These are phyloP conservation scores for Auriscalpium microsporum DNA, from an alignment of 768 basidiomycete genomes.

Conservation along the genomic window DNA sequence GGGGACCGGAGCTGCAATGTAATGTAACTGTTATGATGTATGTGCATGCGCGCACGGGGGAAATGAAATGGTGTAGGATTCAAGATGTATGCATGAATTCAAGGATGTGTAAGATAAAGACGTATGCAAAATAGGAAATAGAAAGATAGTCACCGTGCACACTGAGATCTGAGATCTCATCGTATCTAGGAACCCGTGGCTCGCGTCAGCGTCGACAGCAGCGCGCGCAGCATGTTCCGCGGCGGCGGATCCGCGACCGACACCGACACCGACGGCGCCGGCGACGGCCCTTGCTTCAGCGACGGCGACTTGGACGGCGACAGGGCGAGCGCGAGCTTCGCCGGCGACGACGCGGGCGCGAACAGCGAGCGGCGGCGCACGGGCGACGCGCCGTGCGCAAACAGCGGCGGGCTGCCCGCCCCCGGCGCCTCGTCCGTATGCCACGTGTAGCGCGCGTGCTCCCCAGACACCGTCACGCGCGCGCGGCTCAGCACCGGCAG, in stretches of 20 bases:
- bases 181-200: too few relatives aligned
- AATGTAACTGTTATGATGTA: background rate
- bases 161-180: too few relatives aligned
- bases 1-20: too few relatives aligned
- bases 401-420: too few relatives aligned
- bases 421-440: background rate
- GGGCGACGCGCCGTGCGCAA: background rate
- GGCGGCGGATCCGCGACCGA: background rate
- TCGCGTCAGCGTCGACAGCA: background rate
- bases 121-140: background rate
- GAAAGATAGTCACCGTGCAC: background rate
- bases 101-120: background rate
- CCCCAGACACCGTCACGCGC: too few relatives aligned
- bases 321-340: background rate
- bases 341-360: background rate
- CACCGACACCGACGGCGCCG: background rate
- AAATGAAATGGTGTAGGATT: background rate
- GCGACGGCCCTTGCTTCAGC: background rate
- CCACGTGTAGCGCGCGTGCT: background rate
- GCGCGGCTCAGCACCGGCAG: background rate
- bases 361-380: background rate
- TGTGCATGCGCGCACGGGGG: background rate
- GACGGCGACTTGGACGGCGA: background rate
- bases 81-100: background rate
- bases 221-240: slow-evolving; percentile 3